A percentile compares a stretch with the other conserved stretches of the same genome.
Evolutionary conservation across 495 filamentous ascomycete species (phyloP).

Genomic region (Tuber brumale): DNA sequence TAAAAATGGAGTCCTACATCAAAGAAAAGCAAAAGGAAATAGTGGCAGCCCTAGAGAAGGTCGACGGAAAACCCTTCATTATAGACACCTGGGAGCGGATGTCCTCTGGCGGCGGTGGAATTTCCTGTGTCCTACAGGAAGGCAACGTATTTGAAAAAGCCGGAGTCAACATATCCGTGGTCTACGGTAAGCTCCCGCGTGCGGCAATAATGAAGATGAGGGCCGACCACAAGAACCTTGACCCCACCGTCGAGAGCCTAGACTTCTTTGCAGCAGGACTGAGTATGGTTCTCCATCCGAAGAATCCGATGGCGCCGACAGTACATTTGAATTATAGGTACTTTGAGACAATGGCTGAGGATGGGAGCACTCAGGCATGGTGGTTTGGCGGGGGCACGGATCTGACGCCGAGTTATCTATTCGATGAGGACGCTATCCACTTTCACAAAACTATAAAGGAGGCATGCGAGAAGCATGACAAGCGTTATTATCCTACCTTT

Average conservation of each 20-base stretch:
- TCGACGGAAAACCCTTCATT: slow-evolving; percentile 75
- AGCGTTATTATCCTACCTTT: slow-evolving; percentile 86
- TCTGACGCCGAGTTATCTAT: slow-evolving; percentile 87
- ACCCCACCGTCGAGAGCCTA: slow-evolving; percentile 62
- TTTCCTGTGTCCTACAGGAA: slow-evolving; percentile 89
- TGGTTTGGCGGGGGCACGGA: slow-evolving; percentile 98
- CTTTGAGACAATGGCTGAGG: slow-evolving; percentile 82
- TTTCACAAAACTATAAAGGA: slow-evolving; percentile 93
- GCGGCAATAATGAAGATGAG: slow-evolving; percentile 90
- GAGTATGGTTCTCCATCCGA: slow-evolving; percentile 84
- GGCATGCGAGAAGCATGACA: slow-evolving; percentile 88
- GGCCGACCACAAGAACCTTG: slow-evolving; percentile 86
- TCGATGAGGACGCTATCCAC: slow-evolving; percentile 92
- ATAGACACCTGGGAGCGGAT: slow-evolving; percentile 82
- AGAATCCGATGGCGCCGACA: slow-evolving; percentile 93
- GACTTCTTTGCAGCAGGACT: slow-evolving; percentile 93
- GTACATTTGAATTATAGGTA: slow-evolving; percentile 99
- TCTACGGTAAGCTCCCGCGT: slow-evolving; percentile 85
- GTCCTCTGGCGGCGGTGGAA: slow-evolving; percentile 72
- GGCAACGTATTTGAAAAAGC: slow-evolving; percentile 98
- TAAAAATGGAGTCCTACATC: slow-evolving; percentile 94
- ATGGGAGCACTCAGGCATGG: slow-evolving; percentile 73
- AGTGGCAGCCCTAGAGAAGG: slow-evolving; percentile 65
- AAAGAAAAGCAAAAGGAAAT: slow-evolving; percentile 86
- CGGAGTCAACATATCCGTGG: slow-evolving; percentile 87